Conservation (phyloP, 257 asterid species). For the Petunia axillaris region DNA sequence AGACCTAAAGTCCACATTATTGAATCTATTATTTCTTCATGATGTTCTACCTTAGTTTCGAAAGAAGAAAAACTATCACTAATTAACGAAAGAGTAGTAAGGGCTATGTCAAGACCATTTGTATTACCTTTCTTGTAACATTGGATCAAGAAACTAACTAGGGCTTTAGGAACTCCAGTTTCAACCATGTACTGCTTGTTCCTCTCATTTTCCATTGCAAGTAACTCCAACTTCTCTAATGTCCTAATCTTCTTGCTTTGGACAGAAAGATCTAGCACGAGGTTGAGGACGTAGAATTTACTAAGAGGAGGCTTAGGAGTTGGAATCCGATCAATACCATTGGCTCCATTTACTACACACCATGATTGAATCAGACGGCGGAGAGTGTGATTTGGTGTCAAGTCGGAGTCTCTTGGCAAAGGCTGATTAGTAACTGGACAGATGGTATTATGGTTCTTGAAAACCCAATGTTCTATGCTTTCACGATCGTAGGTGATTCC, state of each 20-base stretch:
- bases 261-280: conserved; percentile 35
- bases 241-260: conserved; percentile 32
- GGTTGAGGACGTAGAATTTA: conserved; percentile 33
- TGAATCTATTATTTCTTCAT: conserved; percentile 38
- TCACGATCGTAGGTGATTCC: conserved; percentile 76
- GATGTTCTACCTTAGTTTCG: conserved; percentile 8
- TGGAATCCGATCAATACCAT: conserved; percentile 36
- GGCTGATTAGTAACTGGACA: conserved; percentile 71
- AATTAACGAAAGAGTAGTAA: conserved; percentile 36
- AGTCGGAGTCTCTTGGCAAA: conserved; percentile 34
- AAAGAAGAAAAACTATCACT: conserved; percentile 15
- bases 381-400: conserved; percentile 69
- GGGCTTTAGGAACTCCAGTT: conserved; percentile 35
- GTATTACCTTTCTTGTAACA: conserved; percentile 30
- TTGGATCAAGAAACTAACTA: conserved; percentile 28
- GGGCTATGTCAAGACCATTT: conserved; percentile 41
- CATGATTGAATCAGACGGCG: conserved; percentile 60
- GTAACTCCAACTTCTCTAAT: conserved; percentile 41
- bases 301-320: conserved; percentile 40
- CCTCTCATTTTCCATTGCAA: conserved; percentile 45
- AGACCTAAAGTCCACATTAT: conserved; percentile 44
- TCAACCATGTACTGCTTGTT: conserved; percentile 42
- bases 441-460: conserved; percentile 32
- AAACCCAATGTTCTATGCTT: conserved; percentile 60
- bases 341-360: conserved; percentile 40